phyloP scores from a whole-genome alignment of 805 yeast species.

The Wickerhamomyces silvicola region DNA sequence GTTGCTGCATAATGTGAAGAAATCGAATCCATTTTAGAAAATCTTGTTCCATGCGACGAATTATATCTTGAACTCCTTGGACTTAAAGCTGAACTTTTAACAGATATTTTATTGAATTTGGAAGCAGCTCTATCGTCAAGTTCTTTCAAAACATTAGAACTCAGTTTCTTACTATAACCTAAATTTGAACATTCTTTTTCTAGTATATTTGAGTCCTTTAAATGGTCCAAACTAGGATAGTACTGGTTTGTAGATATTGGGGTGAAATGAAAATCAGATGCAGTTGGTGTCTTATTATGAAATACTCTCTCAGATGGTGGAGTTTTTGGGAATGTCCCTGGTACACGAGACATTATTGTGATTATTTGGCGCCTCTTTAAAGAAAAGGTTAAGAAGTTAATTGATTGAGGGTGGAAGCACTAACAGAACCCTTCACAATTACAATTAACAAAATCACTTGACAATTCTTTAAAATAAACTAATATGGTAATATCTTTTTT shows the following conservation, averaged over 20 bases:
- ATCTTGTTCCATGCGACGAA: slow-evolving; percentile 18
- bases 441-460: too few species aligned
- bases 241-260: slow-evolving; percentile 4
- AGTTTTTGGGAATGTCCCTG: slow-evolving; percentile 10
- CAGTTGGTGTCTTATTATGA: not conserved
- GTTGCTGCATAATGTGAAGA: slow-evolving; percentile 25
- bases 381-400: not conserved
- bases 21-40: slow-evolving; percentile 27
- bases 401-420: not conserved
- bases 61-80: slow-evolving; percentile 20
- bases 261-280: not conserved
- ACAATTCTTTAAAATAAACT: too few species aligned
- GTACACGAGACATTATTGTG: slow-evolving; percentile 2
- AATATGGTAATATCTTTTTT: too few species aligned
- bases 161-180: slow-evolving; percentile 28
- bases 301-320: slow-evolving; percentile 1
- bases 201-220: slow-evolving; percentile 7
- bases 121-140: slow-evolving; percentile 27
- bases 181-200: slow-evolving; percentile 13
- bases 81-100: slow-evolving; percentile 9
- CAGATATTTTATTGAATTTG: slow-evolving; percentile 10
- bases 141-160: slow-evolving; percentile 28
- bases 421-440: too few species aligned
- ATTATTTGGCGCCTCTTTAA: not conserved
- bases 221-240: slow-evolving; percentile 18